Conservation (phyloP, 305 asterid genomes). For the Fraxinus platypoda region DNA sequence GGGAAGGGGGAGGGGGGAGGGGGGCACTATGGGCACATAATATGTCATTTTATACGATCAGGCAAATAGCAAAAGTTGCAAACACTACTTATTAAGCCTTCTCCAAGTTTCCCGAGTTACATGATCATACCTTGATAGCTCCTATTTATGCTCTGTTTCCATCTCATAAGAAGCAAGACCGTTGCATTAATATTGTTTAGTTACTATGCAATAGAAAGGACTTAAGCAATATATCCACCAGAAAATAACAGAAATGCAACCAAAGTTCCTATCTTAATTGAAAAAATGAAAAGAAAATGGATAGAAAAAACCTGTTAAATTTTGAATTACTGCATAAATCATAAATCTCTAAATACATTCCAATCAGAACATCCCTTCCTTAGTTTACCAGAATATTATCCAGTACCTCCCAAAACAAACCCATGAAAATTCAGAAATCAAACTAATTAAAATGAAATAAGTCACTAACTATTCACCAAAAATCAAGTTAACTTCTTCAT, state of each 20-base stretch:
- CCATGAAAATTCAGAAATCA: not conserved
- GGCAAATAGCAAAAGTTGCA: not conserved
- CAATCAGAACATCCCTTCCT: not conserved
- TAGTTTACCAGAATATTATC: not conserved
- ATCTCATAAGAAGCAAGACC: not conserved
- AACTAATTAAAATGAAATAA: not conserved
- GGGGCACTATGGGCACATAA: not conserved
- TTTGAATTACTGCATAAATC: not conserved
- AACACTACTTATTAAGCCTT: not conserved
- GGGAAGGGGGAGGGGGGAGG: not conserved
- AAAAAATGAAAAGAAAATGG: not conserved
- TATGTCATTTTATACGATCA: not conserved
- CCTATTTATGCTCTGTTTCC: not conserved
- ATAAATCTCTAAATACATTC: not conserved
- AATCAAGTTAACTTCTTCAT: not conserved
- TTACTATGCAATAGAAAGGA: not conserved
- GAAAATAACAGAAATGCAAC: not conserved
- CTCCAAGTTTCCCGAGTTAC: not conserved
- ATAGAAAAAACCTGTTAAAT: not conserved
- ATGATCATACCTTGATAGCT: not conserved
- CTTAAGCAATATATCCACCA: not conserved
- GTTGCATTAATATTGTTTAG: not conserved
- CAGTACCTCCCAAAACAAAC: constrained; percentile 5
- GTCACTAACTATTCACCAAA: not conserved
- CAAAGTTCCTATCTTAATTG: not conserved